Evolutionary conservation across 768 basidiomycete genomes (phyloP), one percentile per base, ranked within the genome.

Genomic region (Lactifluus volemus): DNA sequence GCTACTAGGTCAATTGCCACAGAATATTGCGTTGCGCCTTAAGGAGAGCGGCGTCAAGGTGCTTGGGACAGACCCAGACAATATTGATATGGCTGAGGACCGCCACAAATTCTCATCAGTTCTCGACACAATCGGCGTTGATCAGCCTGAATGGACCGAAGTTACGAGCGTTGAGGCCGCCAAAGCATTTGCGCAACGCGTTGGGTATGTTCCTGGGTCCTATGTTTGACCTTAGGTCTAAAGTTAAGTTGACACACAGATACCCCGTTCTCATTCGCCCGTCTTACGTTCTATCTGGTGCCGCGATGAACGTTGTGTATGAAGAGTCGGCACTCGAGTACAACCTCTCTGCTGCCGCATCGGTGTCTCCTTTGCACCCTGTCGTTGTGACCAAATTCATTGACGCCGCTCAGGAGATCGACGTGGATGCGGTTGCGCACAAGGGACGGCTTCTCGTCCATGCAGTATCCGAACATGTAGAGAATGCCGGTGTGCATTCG

Each of bases 371-470:
- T 45, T 82, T 95, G 17, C 94, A 98, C 74, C 97, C 97, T 2
- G 96, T 98, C 67, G 97, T 99, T 70, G 86, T 99, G 74, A 93
- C 96, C 68, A 98, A 98, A 74, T 99, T 98, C 83, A 99, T 99
- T 69, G 92, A 96, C 72, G 84, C 86, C 66, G 95, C 97, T 8
- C 94, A 98, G 73, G 97, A 98, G 73, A 96, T 99, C 64, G 97
- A 99, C 65, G 85, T 98, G 49, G 97, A 99, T 70, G 97, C 95
- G 45, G 97, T 98, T 57, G 96, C 92, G 2, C 83, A 98, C 79
- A 77, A 93, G 63, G 97, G 97, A 65, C 82, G 85, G 66, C 88
- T 98, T 10, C 81, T 98, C 53, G 83, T 99, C 34, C 96, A 98
- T 68, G 96, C 96, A 55, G 82, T 99, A 59, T 98, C 96, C 4